Evolutionary conservation across 331 rosid species (phyloP).

Genomic region (Spiraea crenata): DNA sequence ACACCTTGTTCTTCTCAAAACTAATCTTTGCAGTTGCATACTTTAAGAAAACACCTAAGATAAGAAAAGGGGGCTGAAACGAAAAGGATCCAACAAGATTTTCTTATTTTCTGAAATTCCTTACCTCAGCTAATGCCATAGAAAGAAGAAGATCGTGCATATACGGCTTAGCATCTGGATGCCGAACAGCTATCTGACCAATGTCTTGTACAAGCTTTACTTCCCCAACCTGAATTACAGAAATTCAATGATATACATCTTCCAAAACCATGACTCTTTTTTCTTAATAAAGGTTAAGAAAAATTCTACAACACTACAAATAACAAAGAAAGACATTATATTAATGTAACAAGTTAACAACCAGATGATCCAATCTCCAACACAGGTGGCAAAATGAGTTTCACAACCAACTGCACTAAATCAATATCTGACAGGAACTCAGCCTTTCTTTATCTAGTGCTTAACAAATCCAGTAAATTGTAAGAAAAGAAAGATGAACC

Average conservation of each 20-base stretch:
- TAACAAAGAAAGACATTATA: background rate
- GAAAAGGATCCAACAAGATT: constrained; percentile 34
- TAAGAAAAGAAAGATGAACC: constrained; percentile 34
- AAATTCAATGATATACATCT: constrained; percentile 8
- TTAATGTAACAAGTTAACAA: too few relatives aligned
- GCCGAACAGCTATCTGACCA: constrained; percentile 61
- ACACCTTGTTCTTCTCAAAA: constrained; percentile 82
- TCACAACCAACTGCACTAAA: background rate
- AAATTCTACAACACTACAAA: background rate
- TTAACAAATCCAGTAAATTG: background rate
- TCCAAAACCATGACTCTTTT: constrained; percentile 6
- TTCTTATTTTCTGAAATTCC: constrained; percentile 35
- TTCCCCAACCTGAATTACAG: constrained; percentile 74
- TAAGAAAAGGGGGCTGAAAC: constrained; percentile 47
- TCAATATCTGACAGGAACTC: background rate
- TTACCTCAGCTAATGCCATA: constrained; percentile 94
- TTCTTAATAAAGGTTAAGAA: background rate
- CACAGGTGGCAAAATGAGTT: background rate
- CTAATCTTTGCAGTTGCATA: constrained; percentile 83
- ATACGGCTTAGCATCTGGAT: constrained; percentile 73
- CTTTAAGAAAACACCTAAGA: constrained; percentile 76
- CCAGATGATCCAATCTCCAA: background rate
- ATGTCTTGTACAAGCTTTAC: constrained; percentile 66
- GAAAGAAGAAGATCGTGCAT: constrained; percentile 80
- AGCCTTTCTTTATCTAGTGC: background rate